Evolutionary conservation across 768 basidiomycete genomes (phyloP).

Genomic region (Tricholoma saponaceum): DNA sequence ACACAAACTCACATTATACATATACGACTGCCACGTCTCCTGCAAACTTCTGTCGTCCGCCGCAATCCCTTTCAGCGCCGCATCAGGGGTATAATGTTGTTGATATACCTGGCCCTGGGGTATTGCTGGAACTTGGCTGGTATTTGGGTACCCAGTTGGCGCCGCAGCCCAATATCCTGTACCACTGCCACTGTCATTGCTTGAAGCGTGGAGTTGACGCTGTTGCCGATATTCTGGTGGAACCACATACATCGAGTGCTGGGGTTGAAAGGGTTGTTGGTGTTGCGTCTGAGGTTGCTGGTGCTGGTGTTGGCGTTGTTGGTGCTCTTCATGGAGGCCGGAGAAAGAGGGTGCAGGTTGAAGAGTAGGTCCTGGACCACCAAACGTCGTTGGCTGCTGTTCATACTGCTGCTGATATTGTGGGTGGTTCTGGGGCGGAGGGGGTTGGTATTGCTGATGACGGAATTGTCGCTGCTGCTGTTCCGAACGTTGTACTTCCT

Average conservation of each 20-base stretch:
- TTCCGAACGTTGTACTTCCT: conserved; percentile 10
- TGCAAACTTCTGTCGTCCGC: conserved; percentile 54
- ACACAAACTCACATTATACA: conserved; percentile 42
- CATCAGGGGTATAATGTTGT: conserved; percentile 45
- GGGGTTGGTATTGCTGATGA: conserved; percentile 6
- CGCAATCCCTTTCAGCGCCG: conserved; percentile 41
- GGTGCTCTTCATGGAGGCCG: conserved; percentile 19
- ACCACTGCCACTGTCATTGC: background rate
- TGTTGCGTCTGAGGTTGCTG: conserved; percentile 7
- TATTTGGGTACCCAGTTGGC: conserved; percentile 18
- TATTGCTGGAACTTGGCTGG: background rate
- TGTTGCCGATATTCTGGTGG: conserved; percentile 20
- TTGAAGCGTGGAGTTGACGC: conserved; percentile 11
- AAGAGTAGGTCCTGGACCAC: background rate
- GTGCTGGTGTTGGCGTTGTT: conserved; percentile 8
- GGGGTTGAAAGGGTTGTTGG: conserved; percentile 14
- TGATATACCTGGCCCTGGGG: conserved; percentile 17
- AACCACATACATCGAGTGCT: conserved; percentile 29
- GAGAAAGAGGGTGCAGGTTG: conserved; percentile 8
- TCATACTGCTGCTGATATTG: background rate
- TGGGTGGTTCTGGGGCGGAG: background rate
- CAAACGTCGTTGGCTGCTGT: background rate
- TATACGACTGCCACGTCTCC: conserved; percentile 70
- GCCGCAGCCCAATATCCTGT: conserved; percentile 26
- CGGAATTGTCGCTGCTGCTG: conserved; percentile 7